A percentile compares a stretch with the other conserved stretches of the same genome.
These are phyloP conservation scores for Trametes cinnabarina DNA, from an alignment of 768 basidiomycete species.

Conservation along the genomic window DNA sequence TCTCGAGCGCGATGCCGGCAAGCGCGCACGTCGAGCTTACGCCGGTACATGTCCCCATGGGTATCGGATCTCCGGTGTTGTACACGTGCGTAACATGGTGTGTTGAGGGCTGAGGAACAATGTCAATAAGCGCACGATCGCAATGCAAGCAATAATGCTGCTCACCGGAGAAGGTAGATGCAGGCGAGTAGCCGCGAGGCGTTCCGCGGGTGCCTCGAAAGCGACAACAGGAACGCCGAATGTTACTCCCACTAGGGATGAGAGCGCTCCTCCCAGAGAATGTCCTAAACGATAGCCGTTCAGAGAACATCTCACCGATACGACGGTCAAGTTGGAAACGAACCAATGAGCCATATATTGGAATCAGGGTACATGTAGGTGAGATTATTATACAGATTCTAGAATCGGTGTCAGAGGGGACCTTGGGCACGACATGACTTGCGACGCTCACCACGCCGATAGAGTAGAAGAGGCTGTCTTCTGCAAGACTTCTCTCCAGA, in stretches of 20 bases:
- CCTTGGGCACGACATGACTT: background rate
- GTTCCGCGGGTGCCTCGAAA: conserved; percentile 77
- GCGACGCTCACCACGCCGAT: conserved; percentile 66
- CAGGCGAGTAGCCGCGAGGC: conserved; percentile 48
- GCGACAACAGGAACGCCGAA: conserved; percentile 93
- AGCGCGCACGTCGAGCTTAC: conserved; percentile 74
- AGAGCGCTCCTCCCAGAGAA: conserved; percentile 83
- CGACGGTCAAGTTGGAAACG: conserved; percentile 6
- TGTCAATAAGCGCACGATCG: no score
- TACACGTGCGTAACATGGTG: conserved; percentile 85
- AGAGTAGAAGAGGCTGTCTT: conserved; percentile 86
- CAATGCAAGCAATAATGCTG: conserved; percentile 21
- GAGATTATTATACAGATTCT: conserved; percentile 94
- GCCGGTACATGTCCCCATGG: conserved; percentile 82
- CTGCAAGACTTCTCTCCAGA: conserved; percentile 70
- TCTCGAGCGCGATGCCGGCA: conserved; percentile 85
- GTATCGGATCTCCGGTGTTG: conserved; percentile 92
- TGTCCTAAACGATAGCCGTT: conserved; percentile 41
- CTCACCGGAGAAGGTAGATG: conserved; percentile 83
- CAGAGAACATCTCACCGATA: no score
- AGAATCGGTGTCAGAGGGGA: background rate
- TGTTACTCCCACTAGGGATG: conserved; percentile 80
- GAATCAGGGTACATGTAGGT: conserved; percentile 87
- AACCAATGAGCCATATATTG: conserved; percentile 84
- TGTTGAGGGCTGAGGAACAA: conserved; percentile 51